phyloP scores from a whole-genome alignment of 2,329 filamentous ascomycete species.

The Exophiala viscosa region DNA sequence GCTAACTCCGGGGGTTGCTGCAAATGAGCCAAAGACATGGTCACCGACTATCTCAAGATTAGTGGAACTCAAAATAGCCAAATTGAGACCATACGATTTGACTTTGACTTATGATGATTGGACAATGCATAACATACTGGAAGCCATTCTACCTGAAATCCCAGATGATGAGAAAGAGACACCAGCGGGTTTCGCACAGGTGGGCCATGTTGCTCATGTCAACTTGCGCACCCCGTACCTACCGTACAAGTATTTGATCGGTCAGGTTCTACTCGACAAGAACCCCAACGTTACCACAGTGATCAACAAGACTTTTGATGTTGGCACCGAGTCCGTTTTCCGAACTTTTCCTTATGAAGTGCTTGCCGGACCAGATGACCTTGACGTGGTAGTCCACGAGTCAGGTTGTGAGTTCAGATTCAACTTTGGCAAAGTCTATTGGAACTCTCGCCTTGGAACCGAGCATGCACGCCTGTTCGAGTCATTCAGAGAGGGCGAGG shows the following conservation, averaged over 20 bases:
- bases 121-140: constrained; percentile 81
- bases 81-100: constrained; percentile 71
- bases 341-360: constrained; percentile 92
- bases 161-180: constrained; percentile 70
- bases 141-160: constrained; percentile 69
- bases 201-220: constrained; percentile 88
- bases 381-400: constrained; percentile 79
- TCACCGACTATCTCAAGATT: constrained; percentile 66
- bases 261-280: constrained; percentile 83
- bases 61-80: constrained; percentile 64
- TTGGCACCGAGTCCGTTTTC: constrained; percentile 80
- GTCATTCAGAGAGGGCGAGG: constrained; percentile 76
- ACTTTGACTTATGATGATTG: constrained; percentile 79
- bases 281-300: constrained; percentile 78
- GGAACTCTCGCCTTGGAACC: constrained; percentile 87
- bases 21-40: constrained; percentile 66
- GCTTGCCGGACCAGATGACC: constrained; percentile 72
- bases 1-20: constrained; percentile 37
- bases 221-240: constrained; percentile 81
- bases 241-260: constrained; percentile 82
- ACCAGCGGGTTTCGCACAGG: constrained; percentile 79
- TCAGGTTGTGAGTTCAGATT: constrained; percentile 84
- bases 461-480: constrained; percentile 80
- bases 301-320: constrained; percentile 91
- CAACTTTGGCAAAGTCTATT: constrained; percentile 95